Conservation (phyloP, 441 rosid species). For the Populus trichocarpa region DNA sequence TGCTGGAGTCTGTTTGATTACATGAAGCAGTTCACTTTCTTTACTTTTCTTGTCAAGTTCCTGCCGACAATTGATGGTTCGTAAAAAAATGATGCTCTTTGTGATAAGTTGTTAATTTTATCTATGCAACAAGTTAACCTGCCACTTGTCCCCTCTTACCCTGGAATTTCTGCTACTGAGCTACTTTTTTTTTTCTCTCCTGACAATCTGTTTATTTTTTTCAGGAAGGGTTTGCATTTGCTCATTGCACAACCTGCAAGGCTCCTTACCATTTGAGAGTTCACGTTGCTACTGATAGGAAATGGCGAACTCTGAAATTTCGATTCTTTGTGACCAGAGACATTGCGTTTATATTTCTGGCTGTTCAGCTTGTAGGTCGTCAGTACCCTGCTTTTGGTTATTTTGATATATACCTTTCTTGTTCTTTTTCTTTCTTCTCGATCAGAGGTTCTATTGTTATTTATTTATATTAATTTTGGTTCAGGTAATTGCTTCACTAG, state of each 20-base stretch:
- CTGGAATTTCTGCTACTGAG: background rate
- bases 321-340: slow-evolving; percentile 99
- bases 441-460: background rate
- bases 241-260: slow-evolving; percentile 99
- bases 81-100: background rate
- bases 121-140: background rate
- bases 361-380: slow-evolving; percentile 84
- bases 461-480: slow-evolving; percentile 18
- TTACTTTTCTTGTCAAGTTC: background rate
- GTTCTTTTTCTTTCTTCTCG: background rate
- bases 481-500: slow-evolving; percentile 90
- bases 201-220: slow-evolving; percentile 6
- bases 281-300: slow-evolving; percentile 94
- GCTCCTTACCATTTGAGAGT: slow-evolving; percentile 95
- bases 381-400: background rate
- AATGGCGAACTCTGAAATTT: slow-evolving; percentile 94
- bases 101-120: background rate
- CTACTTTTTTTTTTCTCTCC: background rate
- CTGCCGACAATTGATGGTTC: background rate
- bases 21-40: background rate
- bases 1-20: background rate
- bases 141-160: background rate
- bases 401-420: background rate
- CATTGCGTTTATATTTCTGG: slow-evolving; percentile 82
- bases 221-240: slow-evolving; percentile 99